Evolutionary conservation across 23 red algal genomes (phyloP).

Genomic region (Gracilaria vermiculophylla): DNA sequence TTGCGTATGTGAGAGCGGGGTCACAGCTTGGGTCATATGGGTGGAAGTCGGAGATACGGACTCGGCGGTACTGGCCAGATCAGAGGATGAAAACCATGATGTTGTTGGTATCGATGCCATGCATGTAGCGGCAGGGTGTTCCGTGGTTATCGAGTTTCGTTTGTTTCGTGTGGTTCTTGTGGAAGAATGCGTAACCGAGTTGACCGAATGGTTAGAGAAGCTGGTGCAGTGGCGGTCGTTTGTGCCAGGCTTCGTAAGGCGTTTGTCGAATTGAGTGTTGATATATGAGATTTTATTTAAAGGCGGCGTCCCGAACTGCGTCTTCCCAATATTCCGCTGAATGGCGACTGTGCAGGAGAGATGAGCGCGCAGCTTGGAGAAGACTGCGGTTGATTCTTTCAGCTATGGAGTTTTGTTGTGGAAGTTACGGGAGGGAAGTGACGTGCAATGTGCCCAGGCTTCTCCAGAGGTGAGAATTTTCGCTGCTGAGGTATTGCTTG

Average conservation of each 20-base stretch:
- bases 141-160: not conserved
- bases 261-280: not conserved
- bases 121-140: not conserved
- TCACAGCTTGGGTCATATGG: not conserved
- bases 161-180: not conserved
- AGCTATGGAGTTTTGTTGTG: slow-evolving; percentile 26
- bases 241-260: not conserved
- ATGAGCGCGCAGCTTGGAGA: not conserved
- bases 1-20: not conserved
- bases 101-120: not conserved
- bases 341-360: not conserved
- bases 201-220: not conserved
- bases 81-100: not conserved
- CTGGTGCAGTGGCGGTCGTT: not conserved
- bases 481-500: not conserved
- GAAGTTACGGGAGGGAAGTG: not conserved
- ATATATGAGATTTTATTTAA: not conserved
- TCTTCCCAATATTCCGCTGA: not conserved
- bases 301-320: not conserved
- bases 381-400: slow-evolving; percentile 7
- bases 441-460: not conserved
- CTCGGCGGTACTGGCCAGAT: not conserved
- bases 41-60: slow-evolving; percentile 19
- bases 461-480: not conserved
- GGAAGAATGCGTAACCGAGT: not conserved